A percentile compares a stretch with the other conserved stretches of the same genome.
Conservation (phyloP, 1,284 basidiomycete genomes). For the Moniliella sp. region DNA sequence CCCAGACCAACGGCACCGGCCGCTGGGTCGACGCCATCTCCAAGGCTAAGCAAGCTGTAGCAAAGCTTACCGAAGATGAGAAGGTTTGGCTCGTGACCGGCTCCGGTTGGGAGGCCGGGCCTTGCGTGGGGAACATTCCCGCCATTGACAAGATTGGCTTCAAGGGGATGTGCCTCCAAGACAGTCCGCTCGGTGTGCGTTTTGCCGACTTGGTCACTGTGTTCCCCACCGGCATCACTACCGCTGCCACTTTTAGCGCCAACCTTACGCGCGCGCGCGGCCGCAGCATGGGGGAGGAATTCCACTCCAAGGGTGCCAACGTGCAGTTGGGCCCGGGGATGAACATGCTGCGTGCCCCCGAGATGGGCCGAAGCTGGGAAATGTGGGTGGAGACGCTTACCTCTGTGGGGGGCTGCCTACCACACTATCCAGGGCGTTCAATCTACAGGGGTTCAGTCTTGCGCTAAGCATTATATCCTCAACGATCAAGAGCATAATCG, state of each 20-base stretch:
- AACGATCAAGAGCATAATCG: constrained; percentile 32
- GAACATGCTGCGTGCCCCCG: constrained; percentile 38
- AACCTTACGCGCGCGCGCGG: constrained; percentile 53
- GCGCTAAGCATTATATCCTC: constrained; percentile 34
- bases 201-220: constrained; percentile 30
- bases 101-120: constrained; percentile 6
- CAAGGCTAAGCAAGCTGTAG: constrained; percentile 37
- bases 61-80: constrained; percentile 36
- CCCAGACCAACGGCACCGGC: constrained; percentile 1
- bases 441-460: constrained; percentile 22
- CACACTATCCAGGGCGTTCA: constrained; percentile 20
- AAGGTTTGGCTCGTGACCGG: constrained; percentile 38
- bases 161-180: constrained; percentile 47
- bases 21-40: constrained; percentile 45
- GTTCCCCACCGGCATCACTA: constrained; percentile 54
- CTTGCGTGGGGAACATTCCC: constrained; percentile 20
- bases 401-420: constrained; percentile 20
- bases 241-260: constrained; percentile 49
- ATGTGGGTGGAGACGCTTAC: constrained; percentile 33
- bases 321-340: constrained; percentile 41
- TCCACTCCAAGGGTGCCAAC: constrained; percentile 57
- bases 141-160: constrained; percentile 44
- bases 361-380: constrained; percentile 61
- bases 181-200: constrained; percentile 44
- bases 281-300: constrained; percentile 53